phyloP scores from a whole-genome alignment of 2,329 filamentous ascomycete genomes.

The Colletotrichum tropicicola region DNA sequence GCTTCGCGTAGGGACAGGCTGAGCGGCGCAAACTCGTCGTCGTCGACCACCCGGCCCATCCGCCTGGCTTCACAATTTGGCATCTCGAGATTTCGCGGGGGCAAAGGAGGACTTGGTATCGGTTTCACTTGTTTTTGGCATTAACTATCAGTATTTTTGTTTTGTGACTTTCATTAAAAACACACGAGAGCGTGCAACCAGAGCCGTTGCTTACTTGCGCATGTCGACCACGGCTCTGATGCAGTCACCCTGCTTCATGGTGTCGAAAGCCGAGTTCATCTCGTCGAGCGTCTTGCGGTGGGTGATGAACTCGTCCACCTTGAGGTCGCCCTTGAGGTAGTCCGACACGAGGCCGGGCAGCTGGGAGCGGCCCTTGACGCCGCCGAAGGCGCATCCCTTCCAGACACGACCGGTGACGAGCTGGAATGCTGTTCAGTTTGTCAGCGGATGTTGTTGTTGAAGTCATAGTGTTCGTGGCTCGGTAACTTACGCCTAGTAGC shows the following conservation, averaged over 20 bases:
- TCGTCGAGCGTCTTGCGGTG: conserved; percentile 84
- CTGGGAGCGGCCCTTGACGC: conserved; percentile 96
- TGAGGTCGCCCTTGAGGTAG: conserved; percentile 89
- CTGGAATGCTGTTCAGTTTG: conserved; percentile 79
- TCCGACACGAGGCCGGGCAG: conserved; percentile 87
- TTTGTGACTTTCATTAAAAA: conserved; percentile 7
- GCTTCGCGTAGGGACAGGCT: background rate
- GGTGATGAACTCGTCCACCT: conserved; percentile 99
- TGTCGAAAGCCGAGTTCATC: conserved; percentile 90
- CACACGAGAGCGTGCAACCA: conserved; percentile 13
- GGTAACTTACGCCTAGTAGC: conserved; percentile 82
- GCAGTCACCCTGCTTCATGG: conserved; percentile 97
- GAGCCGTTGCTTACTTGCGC: conserved; percentile 43
- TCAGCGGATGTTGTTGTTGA: background rate
- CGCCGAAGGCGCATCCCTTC: conserved; percentile 98
- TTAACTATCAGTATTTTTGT: conserved; percentile 30
- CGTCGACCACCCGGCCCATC: background rate
- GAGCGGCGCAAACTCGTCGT: background rate
- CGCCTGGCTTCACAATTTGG: conserved; percentile 29
- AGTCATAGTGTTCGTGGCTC: background rate
- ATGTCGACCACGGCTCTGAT: conserved; percentile 91
- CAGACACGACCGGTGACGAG: conserved; percentile 97
- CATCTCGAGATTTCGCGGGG: background rate
- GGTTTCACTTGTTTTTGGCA: conserved; percentile 29
- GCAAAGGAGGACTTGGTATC: background rate